Evolutionary conservation across 208 protist species (phyloP).

Genomic region (Wallacemonas rigidus): DNA sequence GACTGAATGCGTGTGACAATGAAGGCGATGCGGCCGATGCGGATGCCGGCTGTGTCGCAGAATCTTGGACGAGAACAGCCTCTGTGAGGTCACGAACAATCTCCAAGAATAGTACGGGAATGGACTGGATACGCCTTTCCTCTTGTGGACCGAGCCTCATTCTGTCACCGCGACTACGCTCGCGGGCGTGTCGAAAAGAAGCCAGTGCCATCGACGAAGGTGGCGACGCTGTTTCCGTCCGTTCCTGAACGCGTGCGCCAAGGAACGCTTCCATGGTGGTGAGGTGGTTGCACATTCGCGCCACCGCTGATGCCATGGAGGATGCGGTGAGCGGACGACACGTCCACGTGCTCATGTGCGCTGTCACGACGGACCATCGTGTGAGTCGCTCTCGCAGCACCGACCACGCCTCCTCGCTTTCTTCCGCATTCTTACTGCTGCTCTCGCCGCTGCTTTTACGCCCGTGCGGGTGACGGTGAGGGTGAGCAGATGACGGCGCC

Average conservation of each 20-base stretch:
- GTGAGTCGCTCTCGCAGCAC: constrained; percentile 3
- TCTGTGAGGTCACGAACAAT: constrained; percentile 40
- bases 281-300: constrained; percentile 48
- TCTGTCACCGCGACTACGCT: neutral
- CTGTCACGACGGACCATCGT: constrained; percentile 1
- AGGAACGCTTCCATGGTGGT: constrained; percentile 42
- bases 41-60: neutral
- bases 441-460: too few species aligned
- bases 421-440: neutral
- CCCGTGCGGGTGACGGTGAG: neutral
- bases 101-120: constrained; percentile 28
- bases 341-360: neutral
- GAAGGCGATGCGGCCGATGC: neutral
- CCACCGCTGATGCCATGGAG: constrained; percentile 3
- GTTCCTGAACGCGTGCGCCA: constrained; percentile 1
- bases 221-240: too few species aligned
- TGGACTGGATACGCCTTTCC: neutral
- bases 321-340: neutral
- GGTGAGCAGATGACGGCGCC: neutral
- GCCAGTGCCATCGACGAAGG: too few species aligned
- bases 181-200: too few species aligned
- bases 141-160: neutral
- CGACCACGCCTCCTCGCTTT: neutral
- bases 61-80: constrained; percentile 3
- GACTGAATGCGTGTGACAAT: neutral